These are phyloP conservation scores for Scenedesmus sp. DNA, from an alignment of 163 green algal genomes.

Conservation along the genomic window DNA sequence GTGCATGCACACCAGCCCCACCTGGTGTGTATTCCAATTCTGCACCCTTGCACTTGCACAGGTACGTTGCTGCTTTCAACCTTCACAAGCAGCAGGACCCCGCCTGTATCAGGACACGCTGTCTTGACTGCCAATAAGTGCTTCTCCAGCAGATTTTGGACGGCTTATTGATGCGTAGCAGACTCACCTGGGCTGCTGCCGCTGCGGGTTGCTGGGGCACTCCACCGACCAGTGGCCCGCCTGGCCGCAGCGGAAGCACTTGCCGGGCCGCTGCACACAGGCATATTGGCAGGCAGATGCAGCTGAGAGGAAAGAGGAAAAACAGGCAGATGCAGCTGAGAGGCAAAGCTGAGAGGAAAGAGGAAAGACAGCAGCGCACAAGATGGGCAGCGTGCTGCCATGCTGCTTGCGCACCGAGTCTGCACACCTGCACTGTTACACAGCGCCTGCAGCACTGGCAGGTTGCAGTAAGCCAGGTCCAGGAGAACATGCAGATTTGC, in stretches of 20 bases:
- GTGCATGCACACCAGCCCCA: no score
- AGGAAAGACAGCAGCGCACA: no score
- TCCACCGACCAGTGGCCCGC: constrained; percentile 55
- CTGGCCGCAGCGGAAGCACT: constrained; percentile 56
- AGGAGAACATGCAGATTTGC: no score
- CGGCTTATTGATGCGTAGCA: background rate
- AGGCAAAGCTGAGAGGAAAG: background rate
- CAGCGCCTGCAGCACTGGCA: no score
- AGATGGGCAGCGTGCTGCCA: background rate
- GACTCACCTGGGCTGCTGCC: background rate
- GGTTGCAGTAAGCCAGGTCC: no score
- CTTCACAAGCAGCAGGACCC: no score
- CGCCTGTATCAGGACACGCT: background rate
- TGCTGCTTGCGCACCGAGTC: background rate
- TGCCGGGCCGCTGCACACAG: constrained; percentile 48
- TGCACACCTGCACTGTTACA: background rate
- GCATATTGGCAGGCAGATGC: background rate
- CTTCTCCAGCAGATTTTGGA: background rate
- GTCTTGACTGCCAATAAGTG: background rate
- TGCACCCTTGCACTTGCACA: no score
- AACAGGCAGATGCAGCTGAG: background rate
- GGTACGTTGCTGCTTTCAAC: no score
- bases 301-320: background rate
- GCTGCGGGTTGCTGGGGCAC: constrained; percentile 50
- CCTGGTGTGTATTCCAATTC: no score